Evolutionary conservation across 2,329 filamentous ascomycete genomes (phyloP).

Genomic region (Shiraia bambusicola): DNA sequence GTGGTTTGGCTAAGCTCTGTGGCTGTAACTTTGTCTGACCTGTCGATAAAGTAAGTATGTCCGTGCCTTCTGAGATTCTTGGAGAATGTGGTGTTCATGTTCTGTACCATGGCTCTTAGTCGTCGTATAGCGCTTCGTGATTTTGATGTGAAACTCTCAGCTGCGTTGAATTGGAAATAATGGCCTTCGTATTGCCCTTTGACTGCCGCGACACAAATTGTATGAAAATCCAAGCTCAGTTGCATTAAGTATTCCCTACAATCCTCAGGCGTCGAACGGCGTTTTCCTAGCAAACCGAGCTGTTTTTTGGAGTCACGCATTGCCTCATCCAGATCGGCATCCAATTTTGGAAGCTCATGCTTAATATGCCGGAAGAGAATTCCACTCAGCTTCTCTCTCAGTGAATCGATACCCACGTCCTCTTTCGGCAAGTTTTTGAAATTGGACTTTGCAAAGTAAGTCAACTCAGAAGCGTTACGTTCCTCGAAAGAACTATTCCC

Average conservation of each 20-base stretch:
- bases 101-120: no score
- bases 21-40: no score
- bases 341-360: constrained; percentile 17
- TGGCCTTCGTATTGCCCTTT: no score
- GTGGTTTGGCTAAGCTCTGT: no score
- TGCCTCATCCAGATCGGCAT: neutral
- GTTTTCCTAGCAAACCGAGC: neutral
- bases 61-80: no score
- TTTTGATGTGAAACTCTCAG: no score
- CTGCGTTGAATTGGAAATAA: no score
- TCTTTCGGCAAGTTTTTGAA: constrained; percentile 25
- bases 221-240: neutral
- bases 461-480: neutral
- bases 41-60: no score
- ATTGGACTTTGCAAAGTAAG: constrained; percentile 34
- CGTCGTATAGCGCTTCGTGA: no score
- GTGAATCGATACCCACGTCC: constrained; percentile 50
- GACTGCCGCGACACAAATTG: no score
- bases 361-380: constrained; percentile 47
- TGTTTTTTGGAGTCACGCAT: neutral
- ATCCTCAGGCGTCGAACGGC: neutral
- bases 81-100: no score
- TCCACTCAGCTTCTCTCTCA: constrained; percentile 54
- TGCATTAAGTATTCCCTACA: constrained; percentile 1
- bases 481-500: constrained; percentile 22